Percentiles rank a stretch among this genome's conserved stretches.
Conservation (phyloP, 2,329 filamentous ascomycete species). For the Teratosphaeria destructans region DNA sequence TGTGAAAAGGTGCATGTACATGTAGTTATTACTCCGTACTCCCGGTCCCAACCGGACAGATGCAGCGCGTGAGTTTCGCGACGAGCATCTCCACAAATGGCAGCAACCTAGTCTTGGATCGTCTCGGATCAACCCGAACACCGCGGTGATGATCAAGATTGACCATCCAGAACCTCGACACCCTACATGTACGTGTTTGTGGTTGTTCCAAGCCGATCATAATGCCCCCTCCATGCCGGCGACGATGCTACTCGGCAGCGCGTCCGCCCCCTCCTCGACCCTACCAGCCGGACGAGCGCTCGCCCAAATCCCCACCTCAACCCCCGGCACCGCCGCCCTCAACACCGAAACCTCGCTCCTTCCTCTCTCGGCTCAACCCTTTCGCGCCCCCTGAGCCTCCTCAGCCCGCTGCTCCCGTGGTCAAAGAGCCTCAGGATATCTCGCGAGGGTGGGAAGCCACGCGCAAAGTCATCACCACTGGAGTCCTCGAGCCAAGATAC, state of each 20-base stretch:
- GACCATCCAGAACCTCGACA: background rate
- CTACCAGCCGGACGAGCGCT: background rate
- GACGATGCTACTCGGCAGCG: background rate
- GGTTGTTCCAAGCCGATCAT: background rate
- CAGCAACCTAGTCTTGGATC: background rate
- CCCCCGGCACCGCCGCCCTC: background rate
- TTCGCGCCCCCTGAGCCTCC: background rate
- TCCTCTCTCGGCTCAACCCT: background rate
- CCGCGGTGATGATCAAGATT: background rate
- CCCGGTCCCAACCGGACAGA: background rate
- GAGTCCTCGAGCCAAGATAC: slow-evolving; percentile 19
- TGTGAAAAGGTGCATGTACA: no score
- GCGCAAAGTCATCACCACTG: slow-evolving; percentile 5
- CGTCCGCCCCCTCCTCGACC: background rate
- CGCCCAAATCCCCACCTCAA: background rate
- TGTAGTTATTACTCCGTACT: no score
- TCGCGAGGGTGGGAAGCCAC: background rate
- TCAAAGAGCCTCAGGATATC: background rate
- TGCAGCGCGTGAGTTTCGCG: background rate
- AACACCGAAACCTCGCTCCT: background rate
- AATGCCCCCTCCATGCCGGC: background rate
- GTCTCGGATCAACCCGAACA: background rate
- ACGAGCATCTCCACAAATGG: background rate
- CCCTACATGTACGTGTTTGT: background rate
- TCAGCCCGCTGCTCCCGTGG: background rate